These are phyloP conservation scores for Komagataea norvegica DNA, from an alignment of 1,139 yeast genomes.

Conservation along the genomic window DNA sequence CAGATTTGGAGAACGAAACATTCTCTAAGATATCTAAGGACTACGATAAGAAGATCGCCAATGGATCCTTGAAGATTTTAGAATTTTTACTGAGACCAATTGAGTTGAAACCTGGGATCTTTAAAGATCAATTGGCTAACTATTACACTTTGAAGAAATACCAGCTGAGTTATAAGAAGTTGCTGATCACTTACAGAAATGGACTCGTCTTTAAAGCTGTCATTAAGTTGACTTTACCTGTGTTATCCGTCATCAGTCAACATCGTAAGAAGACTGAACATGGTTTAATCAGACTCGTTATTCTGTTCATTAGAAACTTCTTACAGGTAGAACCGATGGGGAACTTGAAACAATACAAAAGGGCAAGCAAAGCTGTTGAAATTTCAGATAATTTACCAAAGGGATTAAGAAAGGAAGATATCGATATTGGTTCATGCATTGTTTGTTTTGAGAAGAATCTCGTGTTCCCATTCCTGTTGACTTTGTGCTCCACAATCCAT, in stretches of 20 bases:
- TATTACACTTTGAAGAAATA: conserved; percentile 59
- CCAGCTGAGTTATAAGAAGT: conserved; percentile 69
- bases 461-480: conserved; percentile 65
- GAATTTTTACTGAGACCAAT: conserved; percentile 89
- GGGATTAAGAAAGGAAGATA: conserved; percentile 57
- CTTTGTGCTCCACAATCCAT: conserved; percentile 63
- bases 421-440: conserved; percentile 57
- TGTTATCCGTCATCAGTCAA: conserved; percentile 46
- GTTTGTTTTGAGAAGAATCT: conserved; percentile 57
- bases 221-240: conserved; percentile 64
- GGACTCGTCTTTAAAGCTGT: conserved; percentile 69
- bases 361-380: conserved; percentile 25
- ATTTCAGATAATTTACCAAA: conserved; percentile 46
- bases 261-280: conserved; percentile 71
- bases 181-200: conserved; percentile 50
- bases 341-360: conserved; percentile 41
- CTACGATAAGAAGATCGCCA: conserved; percentile 55
- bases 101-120: conserved; percentile 47
- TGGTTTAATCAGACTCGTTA: conserved; percentile 64
- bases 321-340: conserved; percentile 70
- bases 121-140: conserved; percentile 48
- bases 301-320: conserved; percentile 72
- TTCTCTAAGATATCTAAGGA: conserved; percentile 27
- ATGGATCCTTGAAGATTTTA: conserved; percentile 70
- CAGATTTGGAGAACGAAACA: conserved; percentile 24